A percentile compares a stretch with the other conserved stretches of the same genome.
Conservation (phyloP, 1,284 basidiomycete genomes). For the Grifola frondosa region DNA sequence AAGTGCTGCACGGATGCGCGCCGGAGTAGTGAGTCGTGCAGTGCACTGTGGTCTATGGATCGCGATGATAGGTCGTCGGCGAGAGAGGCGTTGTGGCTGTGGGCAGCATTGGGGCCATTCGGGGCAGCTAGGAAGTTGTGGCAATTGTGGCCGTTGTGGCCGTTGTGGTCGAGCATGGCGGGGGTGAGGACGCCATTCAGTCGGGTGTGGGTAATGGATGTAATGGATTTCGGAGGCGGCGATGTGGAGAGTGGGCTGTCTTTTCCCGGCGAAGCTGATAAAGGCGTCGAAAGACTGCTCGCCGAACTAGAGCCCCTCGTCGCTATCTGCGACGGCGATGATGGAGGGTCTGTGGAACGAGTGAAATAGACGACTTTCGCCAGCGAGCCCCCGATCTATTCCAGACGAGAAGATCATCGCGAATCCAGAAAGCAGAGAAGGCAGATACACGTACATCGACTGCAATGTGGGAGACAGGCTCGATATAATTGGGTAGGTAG, state of each 20-base stretch:
- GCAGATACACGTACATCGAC: constrained; percentile 73
- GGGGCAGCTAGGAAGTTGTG: too few species aligned
- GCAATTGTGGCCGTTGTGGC: constrained; percentile 28
- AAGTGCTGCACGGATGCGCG: constrained; percentile 76
- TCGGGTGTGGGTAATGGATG: constrained; percentile 29
- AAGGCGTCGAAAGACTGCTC: constrained; percentile 51
- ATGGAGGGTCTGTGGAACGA: constrained; percentile 78
- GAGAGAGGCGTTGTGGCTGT: constrained; percentile 14
- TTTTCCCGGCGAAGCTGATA: constrained; percentile 44
- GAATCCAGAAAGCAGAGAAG: neutral
- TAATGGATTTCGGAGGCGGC: constrained; percentile 18
- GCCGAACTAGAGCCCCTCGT: constrained; percentile 50
- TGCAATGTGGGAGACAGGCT: constrained; percentile 94
- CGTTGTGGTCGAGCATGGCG: constrained; percentile 58
- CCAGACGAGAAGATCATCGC: constrained; percentile 2
- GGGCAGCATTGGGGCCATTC: too few species aligned
- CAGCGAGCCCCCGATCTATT: constrained; percentile 91
- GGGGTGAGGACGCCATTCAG: constrained; percentile 87
- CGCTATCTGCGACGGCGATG: constrained; percentile 63
- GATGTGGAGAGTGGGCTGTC: constrained; percentile 23
- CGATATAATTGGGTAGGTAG: constrained; percentile 94
- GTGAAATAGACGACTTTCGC: constrained; percentile 99
- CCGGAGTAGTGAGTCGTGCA: constrained; percentile 67
- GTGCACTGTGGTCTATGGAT: constrained; percentile 44
- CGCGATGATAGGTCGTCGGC: constrained; percentile 32